These are phyloP conservation scores for Blepharisma undulans DNA, from an alignment of 169 alveolate species.

Conservation along the genomic window DNA sequence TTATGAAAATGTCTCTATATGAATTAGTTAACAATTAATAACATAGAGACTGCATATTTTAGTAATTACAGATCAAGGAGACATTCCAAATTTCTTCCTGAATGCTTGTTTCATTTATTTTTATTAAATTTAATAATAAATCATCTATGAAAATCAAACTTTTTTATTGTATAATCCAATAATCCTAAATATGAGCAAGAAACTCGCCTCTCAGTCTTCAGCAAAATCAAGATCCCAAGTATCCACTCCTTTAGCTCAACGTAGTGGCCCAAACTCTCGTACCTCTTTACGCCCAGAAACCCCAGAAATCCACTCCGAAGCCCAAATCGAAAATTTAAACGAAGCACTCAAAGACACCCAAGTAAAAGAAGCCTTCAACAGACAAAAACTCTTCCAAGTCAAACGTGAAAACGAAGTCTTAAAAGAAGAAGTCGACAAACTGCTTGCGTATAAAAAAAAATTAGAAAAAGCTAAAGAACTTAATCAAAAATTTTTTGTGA, in stretches of 20 bases:
- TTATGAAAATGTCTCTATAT: too few species aligned
- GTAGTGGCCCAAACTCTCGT: neutral
- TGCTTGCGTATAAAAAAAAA: neutral
- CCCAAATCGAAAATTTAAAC: neutral
- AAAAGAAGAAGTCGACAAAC: conserved; percentile 1
- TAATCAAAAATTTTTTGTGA: neutral
- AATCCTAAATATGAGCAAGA: neutral
- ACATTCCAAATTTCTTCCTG: too few species aligned
- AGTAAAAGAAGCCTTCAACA: conserved; percentile 20
- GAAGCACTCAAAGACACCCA: neutral
- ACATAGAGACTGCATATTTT: too few species aligned
- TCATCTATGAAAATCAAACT: neutral
- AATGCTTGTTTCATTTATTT: too few species aligned
- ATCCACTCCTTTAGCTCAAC: neutral
- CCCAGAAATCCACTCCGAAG: conserved; percentile 3
- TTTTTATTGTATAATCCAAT: neutral
- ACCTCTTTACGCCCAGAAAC: neutral
- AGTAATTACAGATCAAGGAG: too few species aligned
- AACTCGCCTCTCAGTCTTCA: neutral
- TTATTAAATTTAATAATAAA: too few species aligned
- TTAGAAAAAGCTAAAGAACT: conserved; percentile 3
- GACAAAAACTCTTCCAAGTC: conserved; percentile 3
- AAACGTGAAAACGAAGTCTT: conserved; percentile 7
- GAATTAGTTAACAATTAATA: too few species aligned
- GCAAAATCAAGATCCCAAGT: neutral